phyloP scores from a whole-genome alignment of 176 grass and related monocot species.

The Carex myosuroides region DNA sequence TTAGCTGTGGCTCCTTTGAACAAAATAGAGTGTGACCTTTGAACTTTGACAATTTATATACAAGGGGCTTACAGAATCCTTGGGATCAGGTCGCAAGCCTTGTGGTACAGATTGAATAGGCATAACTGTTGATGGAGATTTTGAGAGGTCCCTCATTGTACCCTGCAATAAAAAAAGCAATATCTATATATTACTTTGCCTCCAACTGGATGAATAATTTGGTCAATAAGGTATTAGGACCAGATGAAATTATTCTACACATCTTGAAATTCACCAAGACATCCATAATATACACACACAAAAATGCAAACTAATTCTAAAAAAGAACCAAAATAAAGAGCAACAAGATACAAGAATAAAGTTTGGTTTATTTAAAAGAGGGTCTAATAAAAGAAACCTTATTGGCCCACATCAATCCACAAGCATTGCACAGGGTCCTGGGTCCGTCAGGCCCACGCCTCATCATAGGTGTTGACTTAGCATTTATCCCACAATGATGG shows the following conservation, averaged over 20 bases:
- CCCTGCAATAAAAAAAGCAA: slow-evolving; percentile 41
- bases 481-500: slow-evolving; percentile 79
- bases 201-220: not conserved
- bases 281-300: not conserved
- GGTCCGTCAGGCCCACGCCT: slow-evolving; percentile 91
- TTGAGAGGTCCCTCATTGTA: slow-evolving; percentile 76
- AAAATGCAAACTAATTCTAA: slow-evolving; percentile 17
- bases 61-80: slow-evolving; percentile 56
- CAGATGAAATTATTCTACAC: not conserved
- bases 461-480: slow-evolving; percentile 90
- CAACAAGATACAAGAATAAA: not conserved
- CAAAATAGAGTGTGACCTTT: slow-evolving; percentile 10
- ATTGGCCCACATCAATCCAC: slow-evolving; percentile 98
- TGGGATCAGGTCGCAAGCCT: slow-evolving; percentile 29
- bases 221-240: not conserved
- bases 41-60: not conserved
- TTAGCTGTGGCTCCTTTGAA: slow-evolving; percentile 7
- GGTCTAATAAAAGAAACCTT: slow-evolving; percentile 47
- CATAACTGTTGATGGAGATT: slow-evolving; percentile 30
- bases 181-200: not conserved
- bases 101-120: slow-evolving; percentile 37
- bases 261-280: not conserved
- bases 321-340: slow-evolving; percentile 2
- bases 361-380: slow-evolving; percentile 4
- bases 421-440: slow-evolving; percentile 96